A percentile compares a stretch with the other conserved stretches of the same genome.
Evolutionary conservation across 176 grass and related monocot genomes (phyloP).

Genomic region (Eremochloa ophiuroides): DNA sequence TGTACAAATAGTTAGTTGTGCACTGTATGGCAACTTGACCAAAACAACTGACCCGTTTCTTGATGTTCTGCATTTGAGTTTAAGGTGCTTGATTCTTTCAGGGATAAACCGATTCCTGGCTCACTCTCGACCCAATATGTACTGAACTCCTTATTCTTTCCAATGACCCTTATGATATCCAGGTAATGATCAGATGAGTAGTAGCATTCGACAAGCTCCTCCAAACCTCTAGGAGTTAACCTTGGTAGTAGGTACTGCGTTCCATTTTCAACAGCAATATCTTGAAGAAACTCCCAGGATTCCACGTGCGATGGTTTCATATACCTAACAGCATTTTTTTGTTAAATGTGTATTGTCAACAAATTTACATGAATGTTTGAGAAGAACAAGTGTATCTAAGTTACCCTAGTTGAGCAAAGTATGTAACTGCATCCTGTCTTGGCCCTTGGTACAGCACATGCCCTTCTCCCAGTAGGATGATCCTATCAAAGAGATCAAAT

Average conservation of each 20-base stretch:
- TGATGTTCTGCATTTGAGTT: neutral
- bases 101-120: conserved; percentile 24
- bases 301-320: conserved; percentile 23
- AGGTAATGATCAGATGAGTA: conserved; percentile 27
- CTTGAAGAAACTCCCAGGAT: conserved; percentile 39
- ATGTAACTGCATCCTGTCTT: conserved; percentile 19
- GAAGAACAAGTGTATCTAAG: neutral
- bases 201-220: conserved; percentile 29
- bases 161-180: conserved; percentile 26
- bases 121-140: conserved; percentile 33
- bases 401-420: conserved; percentile 30
- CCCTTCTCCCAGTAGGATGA: conserved; percentile 27
- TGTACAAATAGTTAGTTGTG: neutral
- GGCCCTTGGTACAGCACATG: conserved; percentile 30
- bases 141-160: neutral
- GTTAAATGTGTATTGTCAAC: neutral
- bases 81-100: neutral
- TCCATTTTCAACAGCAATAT: conserved; percentile 24
- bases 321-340: neutral
- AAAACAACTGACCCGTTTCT: neutral
- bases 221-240: neutral
- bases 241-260: conserved; percentile 16
- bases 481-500: conserved; percentile 25
- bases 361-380: neutral
- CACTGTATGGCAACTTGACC: neutral